Base-by-base conservation (phyloP, 1,139 yeast species). In the Pichia sp. region DNA sequence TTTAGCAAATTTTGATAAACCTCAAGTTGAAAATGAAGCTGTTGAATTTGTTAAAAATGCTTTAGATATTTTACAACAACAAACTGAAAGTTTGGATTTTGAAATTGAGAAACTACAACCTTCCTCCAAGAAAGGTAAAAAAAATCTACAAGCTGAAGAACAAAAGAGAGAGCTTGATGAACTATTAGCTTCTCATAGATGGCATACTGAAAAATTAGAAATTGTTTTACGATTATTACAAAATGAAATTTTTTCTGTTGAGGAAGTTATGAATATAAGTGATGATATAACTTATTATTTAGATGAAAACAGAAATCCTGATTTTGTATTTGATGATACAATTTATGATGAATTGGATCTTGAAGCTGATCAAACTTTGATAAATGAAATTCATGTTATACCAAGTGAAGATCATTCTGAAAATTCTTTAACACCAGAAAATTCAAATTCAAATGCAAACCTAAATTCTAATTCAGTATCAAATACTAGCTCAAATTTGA, bases 271-370 rank as follows among this genome's bases (percentile, higher is more conserved):
- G 53, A 72, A 68, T 23, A 75, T 82, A 46, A 74, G 73, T 54
- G 93, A 83, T 48, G 91, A 82, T 55, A 68, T 83, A 52, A 79
- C 74, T 46, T 82, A 79, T 58, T 82, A 77, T 54, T 73, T 82
- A 33, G 85, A 80, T 46, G 78, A 77, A 52, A 82, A 81, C 59
- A 82, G 78, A 62, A 83, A 75, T 39, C 77, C 77, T 11, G 88
- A 80, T 55, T 83, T 80, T 52, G 74, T 80, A 38, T 85, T 80
- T 52, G 84, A 83, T 58, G 89, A 82, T 56, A 81, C 84, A 35
- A 77, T 83, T 53, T 83, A 83, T 56, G 91, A 83, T 48, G 71
- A 71, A 38, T 63, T 82, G 51, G 77, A 79, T 52, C 61, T 82
- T 41, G 80, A 72, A 36, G 72, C 79, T 3, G 78, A 73, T 42